Percentiles rank a stretch among this genome's conserved stretches.
These are phyloP conservation scores for Plasmodium inui DNA, from an alignment of 169 alveolate genomes.

Conservation along the genomic window DNA sequence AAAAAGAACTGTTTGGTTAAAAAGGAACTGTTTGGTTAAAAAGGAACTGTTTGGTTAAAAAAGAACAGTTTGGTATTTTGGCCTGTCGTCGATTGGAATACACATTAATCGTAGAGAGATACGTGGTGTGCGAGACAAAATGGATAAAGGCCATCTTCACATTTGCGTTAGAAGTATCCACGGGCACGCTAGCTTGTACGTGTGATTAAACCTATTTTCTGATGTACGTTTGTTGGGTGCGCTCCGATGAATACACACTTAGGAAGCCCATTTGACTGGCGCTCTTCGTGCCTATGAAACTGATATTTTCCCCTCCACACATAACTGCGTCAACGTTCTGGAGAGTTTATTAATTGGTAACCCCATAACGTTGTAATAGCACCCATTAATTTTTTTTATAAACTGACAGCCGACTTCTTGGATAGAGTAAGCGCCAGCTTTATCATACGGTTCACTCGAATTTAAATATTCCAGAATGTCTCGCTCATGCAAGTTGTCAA, in stretches of 20 bases:
- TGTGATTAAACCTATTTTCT: neutral
- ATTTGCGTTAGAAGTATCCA: neutral
- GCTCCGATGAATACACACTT: neutral
- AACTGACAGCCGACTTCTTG: slow-evolving; percentile 80
- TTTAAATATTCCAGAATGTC: slow-evolving; percentile 79
- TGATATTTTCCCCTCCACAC: slow-evolving; percentile 8
- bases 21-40: neutral
- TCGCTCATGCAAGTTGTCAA: slow-evolving; percentile 77
- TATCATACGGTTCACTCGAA: slow-evolving; percentile 71
- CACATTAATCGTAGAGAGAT: neutral
- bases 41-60: neutral
- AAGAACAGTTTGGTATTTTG: neutral
- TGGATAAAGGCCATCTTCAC: neutral
- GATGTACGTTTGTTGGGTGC: neutral
- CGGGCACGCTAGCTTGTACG: neutral
- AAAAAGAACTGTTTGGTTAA: neutral
- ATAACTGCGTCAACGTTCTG: slow-evolving; percentile 46
- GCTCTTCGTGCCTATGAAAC: neutral
- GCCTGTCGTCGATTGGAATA: neutral
- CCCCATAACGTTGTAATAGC: slow-evolving; percentile 82
- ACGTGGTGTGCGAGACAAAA: neutral
- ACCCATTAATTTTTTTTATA: slow-evolving; percentile 80
- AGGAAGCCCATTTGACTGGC: neutral
- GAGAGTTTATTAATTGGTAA: slow-evolving; percentile 79
- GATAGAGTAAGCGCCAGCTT: slow-evolving; percentile 81